Conservation (phyloP, 345 rosid species). For the Boechera stricta region DNA sequence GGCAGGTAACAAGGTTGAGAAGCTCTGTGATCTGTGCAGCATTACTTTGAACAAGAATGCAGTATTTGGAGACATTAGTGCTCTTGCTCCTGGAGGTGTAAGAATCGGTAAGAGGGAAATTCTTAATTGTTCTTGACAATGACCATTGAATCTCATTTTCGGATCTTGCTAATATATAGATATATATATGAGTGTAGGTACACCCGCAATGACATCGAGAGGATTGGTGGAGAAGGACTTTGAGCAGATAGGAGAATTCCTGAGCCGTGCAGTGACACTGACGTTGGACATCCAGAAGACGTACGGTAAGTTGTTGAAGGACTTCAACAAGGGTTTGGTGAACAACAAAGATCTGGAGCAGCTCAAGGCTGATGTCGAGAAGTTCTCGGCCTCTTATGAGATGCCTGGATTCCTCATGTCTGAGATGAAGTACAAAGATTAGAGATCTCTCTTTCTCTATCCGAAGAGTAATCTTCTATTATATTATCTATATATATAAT, state of each 20-base stretch:
- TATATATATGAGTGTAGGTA: constrained; percentile 49
- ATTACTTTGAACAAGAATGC: constrained; percentile 99
- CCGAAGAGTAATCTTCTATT: constrained; percentile 20
- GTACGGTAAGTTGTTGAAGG: constrained; percentile 86
- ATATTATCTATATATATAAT: constrained; percentile 15
- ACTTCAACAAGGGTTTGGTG: constrained; percentile 86
- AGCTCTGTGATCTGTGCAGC: constrained; percentile 91
- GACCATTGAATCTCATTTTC: background rate
- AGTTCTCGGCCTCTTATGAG: constrained; percentile 72
- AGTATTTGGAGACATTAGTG: constrained; percentile 99
- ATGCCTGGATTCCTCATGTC: constrained; percentile 85
- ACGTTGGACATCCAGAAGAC: constrained; percentile 87
- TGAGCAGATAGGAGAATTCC: constrained; percentile 92
- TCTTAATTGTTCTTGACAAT: background rate
- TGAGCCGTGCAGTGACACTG: constrained; percentile 81
- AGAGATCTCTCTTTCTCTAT: constrained; percentile 31
- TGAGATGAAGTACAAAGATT: constrained; percentile 81
- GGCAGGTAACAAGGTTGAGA: constrained; percentile 97
- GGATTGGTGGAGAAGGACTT: constrained; percentile 98
- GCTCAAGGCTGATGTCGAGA: constrained; percentile 86
- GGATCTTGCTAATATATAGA: background rate
- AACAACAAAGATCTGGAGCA: constrained; percentile 87
- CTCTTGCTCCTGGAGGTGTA: constrained; percentile 99
- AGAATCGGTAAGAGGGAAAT: constrained; percentile 73
- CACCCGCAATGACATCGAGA: constrained; percentile 99